A percentile compares a stretch with the other conserved stretches of the same genome.
These are phyloP conservation scores for Santalum album DNA, from an alignment of 164 flowering plant species.

Conservation along the genomic window DNA sequence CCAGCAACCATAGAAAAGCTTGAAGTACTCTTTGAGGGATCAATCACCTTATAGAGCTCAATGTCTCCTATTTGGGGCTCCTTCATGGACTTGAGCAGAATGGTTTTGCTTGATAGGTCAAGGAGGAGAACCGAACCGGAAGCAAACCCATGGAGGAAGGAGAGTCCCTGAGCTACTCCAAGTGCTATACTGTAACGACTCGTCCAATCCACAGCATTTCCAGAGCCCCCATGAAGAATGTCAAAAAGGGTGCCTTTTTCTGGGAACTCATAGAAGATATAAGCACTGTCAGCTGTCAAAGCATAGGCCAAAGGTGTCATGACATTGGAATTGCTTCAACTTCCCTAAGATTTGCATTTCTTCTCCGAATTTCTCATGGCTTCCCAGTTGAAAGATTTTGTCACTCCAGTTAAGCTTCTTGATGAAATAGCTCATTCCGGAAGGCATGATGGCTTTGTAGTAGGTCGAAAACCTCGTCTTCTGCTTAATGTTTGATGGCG, in stretches of 20 bases:
- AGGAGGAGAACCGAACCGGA: conserved; percentile 50
- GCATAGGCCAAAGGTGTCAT: conserved; percentile 72
- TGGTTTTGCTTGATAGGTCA: conserved; percentile 57
- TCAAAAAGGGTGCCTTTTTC: conserved; percentile 53
- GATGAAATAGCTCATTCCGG: conserved; percentile 52
- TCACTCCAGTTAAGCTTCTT: conserved; percentile 75
- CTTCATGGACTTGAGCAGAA: conserved; percentile 49
- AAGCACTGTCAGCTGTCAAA: conserved; percentile 50
- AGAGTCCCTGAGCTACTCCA: conserved; percentile 71
- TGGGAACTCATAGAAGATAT: conserved; percentile 53
- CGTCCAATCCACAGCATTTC: conserved; percentile 46
- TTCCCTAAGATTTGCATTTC: conserved; percentile 53
- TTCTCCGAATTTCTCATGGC: conserved; percentile 43
- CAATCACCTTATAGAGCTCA: conserved; percentile 68
- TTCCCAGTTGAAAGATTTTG: conserved; percentile 49
- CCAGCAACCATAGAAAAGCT: conserved; percentile 69
- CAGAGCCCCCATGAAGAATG: conserved; percentile 39
- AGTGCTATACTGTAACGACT: conserved; percentile 64
- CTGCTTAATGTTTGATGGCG: conserved; percentile 31
- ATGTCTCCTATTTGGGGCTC: conserved; percentile 71
- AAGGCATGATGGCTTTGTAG: conserved; percentile 60
- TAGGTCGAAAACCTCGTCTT: conserved; percentile 62
- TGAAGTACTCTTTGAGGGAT: conserved; percentile 65
- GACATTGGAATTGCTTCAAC: conserved; percentile 51
- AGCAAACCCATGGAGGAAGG: conserved; percentile 56